A percentile compares a stretch with the other conserved stretches of the same genome.
These are phyloP conservation scores for Chaetoceros muelleri DNA, from an alignment of 108 stramenopile species.

Conservation along the genomic window DNA sequence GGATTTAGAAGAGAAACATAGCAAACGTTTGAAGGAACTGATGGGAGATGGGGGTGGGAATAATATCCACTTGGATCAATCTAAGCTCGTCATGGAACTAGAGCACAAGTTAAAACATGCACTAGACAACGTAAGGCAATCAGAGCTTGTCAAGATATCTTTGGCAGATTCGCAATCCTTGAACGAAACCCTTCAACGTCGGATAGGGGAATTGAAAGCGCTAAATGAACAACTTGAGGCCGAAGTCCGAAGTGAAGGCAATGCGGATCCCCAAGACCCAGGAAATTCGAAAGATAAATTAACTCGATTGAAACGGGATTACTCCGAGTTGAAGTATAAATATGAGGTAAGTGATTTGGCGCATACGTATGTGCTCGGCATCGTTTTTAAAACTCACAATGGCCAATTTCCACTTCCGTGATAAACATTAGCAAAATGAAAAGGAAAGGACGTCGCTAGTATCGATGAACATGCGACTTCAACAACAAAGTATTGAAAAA, in stretches of 20 bases:
- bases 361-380: not conserved
- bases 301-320: conserved; percentile 35
- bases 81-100: conserved; percentile 54
- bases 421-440: conserved; percentile 46
- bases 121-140: conserved; percentile 68
- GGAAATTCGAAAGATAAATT: conserved; percentile 6
- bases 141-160: conserved; percentile 43
- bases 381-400: not conserved
- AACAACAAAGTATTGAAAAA: conserved; percentile 71
- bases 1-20: conserved; percentile 53
- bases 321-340: conserved; percentile 45
- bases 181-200: conserved; percentile 56
- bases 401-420: not conserved
- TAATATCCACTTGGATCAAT: conserved; percentile 6
- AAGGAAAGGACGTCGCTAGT: conserved; percentile 58
- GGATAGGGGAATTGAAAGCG: conserved; percentile 55
- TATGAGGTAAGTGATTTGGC: conserved; percentile 31
- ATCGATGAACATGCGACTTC: conserved; percentile 57
- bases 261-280: conserved; percentile 17
- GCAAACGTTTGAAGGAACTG: conserved; percentile 63
- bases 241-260: conserved; percentile 32
- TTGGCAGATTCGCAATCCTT: conserved; percentile 56
- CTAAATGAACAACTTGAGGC: conserved; percentile 55
- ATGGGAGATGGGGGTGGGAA: conserved; percentile 10
- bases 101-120: conserved; percentile 78